phyloP scores from a whole-genome alignment of 257 asterid species.

The Capsicum baccatum region DNA sequence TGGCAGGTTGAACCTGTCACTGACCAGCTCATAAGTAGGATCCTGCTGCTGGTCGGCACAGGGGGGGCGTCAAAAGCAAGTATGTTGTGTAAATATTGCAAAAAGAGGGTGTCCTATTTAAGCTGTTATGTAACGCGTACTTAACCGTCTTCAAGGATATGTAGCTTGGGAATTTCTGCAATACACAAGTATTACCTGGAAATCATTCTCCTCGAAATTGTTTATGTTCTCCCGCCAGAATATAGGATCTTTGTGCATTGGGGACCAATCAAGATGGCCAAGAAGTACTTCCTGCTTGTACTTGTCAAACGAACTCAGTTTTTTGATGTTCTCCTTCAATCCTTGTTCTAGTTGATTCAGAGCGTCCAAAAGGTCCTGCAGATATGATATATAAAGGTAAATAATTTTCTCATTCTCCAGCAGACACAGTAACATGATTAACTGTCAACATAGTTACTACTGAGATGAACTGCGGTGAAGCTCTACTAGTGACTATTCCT shows the following conservation, averaged over 20 bases:
- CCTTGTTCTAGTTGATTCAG: constrained; percentile 84
- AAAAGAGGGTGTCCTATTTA: background rate
- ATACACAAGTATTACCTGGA: constrained; percentile 60
- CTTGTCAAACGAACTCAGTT: constrained; percentile 78
- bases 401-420: background rate
- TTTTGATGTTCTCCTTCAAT: constrained; percentile 70
- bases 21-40: no score
- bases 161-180: background rate
- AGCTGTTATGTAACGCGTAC: background rate
- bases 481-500: background rate
- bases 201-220: constrained; percentile 81
- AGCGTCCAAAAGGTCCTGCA: constrained; percentile 81
- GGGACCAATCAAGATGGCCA: constrained; percentile 95
- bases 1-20: no score
- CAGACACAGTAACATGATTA: background rate
- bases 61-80: no score
- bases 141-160: background rate
- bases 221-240: constrained; percentile 84
- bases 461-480: background rate
- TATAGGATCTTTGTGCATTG: constrained; percentile 86
- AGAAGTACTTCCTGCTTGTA: constrained; percentile 91
- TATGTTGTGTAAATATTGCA: background rate
- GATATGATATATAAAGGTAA: background rate
- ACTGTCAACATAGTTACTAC: background rate
- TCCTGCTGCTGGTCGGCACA: no score